Evolutionary conservation across 345 rosid genomes (phyloP).

Genomic region (Boechera stricta): DNA sequence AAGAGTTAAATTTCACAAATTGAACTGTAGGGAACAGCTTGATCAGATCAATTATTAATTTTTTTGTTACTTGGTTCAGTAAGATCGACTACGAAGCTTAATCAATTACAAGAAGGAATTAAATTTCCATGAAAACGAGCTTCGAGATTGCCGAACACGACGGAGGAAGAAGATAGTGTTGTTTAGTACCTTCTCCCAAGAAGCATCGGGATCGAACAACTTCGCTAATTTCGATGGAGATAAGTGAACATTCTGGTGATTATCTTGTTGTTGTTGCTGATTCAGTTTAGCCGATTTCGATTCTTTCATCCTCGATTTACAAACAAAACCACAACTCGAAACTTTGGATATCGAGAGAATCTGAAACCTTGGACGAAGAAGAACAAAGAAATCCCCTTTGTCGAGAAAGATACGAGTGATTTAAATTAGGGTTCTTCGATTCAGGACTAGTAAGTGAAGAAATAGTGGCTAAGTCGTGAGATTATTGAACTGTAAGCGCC

Average conservation of each 20-base stretch:
- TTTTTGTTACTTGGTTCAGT: background rate
- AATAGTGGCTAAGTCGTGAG: slow-evolving; percentile 30
- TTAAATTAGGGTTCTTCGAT: slow-evolving; percentile 16
- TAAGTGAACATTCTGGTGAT: slow-evolving; percentile 64
- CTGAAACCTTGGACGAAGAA: slow-evolving; percentile 15
- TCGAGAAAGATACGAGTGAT: background rate
- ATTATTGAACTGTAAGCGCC: slow-evolving; percentile 20
- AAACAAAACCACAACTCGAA: background rate
- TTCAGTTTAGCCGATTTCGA: slow-evolving; percentile 56
- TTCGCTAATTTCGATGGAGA: slow-evolving; percentile 72
- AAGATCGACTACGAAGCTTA: background rate
- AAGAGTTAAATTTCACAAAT: background rate
- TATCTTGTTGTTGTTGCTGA: slow-evolving; percentile 50
- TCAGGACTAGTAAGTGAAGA: background rate
- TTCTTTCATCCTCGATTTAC: slow-evolving; percentile 57
- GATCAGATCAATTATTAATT: background rate
- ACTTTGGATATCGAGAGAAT: slow-evolving; percentile 24
- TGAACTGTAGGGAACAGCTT: background rate
- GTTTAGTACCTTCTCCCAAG: slow-evolving; percentile 82
- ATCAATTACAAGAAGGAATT: background rate
- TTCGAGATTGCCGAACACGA: background rate
- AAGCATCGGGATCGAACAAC: slow-evolving; percentile 84
- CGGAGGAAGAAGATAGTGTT: background rate
- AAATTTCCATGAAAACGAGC: background rate
- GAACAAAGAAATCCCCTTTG: background rate